Percentiles rank a stretch among this genome's conserved stretches.
Conservation (phyloP, 768 basidiomycete genomes). For the Mycena chlorophos region DNA sequence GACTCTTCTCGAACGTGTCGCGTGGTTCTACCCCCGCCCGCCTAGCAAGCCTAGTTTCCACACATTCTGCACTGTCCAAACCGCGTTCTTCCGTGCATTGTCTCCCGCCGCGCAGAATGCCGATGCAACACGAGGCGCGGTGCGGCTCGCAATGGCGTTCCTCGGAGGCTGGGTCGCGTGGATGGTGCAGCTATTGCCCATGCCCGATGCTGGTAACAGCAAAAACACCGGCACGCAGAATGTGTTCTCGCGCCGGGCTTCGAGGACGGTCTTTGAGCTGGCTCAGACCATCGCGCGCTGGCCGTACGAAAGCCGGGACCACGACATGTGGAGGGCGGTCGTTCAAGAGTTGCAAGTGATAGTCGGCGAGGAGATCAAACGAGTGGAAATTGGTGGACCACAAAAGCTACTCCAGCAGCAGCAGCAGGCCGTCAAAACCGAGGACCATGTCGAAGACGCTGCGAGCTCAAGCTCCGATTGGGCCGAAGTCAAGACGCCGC, state of each 20-base stretch:
- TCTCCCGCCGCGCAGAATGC: conserved; percentile 56
- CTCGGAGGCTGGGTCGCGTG: conserved; percentile 70
- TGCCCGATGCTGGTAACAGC: neutral
- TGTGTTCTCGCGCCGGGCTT: conserved; percentile 33
- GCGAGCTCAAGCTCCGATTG: too few species aligned
- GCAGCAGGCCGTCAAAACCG: too few species aligned
- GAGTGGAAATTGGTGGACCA: neutral
- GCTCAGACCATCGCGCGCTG: conserved; percentile 32
- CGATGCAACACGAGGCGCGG: conserved; percentile 67
- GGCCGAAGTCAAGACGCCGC: neutral
- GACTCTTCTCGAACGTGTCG: conserved; percentile 34
- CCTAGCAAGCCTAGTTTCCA: conserved; percentile 63
- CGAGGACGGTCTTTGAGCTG: conserved; percentile 34
- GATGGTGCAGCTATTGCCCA: conserved; percentile 31
- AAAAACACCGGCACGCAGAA: neutral
- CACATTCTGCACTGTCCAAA: conserved; percentile 70
- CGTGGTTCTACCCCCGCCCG: conserved; percentile 61
- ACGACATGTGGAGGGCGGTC: conserved; percentile 3
- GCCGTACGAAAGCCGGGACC: conserved; percentile 2
- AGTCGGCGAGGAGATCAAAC: conserved; percentile 5
- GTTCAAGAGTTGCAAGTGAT: conserved; percentile 10
- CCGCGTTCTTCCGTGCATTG: conserved; percentile 58
- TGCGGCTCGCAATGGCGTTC: conserved; percentile 66
- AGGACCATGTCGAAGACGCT: too few species aligned
- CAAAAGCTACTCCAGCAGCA: neutral